phyloP scores from a whole-genome alignment of 345 rosid species.

The Gossypium ekmanianum region DNA sequence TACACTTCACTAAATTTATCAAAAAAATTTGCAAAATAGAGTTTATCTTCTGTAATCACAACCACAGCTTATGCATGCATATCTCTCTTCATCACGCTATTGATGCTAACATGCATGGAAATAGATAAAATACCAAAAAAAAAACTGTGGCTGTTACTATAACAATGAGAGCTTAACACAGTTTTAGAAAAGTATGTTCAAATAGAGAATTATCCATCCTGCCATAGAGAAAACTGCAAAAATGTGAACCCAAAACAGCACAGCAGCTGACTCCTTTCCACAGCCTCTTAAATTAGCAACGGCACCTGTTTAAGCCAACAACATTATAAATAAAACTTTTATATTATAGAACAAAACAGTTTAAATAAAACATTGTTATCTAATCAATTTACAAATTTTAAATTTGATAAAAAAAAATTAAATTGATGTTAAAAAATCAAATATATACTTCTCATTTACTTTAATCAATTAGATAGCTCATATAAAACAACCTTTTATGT shows the following conservation, averaged over 20 bases:
- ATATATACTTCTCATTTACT: background rate
- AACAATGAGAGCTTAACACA: background rate
- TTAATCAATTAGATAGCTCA: background rate
- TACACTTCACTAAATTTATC: background rate
- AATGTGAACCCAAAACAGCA: slow-evolving; percentile 96
- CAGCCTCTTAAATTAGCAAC: slow-evolving; percentile 94
- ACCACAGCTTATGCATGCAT: background rate
- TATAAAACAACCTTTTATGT: background rate
- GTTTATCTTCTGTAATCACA: background rate
- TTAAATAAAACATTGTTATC: background rate
- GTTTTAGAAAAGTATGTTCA: slow-evolving; percentile 68
- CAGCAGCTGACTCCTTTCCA: slow-evolving; percentile 95
- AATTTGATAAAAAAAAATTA: background rate
- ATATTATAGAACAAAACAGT: background rate
- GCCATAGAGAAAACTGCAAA: slow-evolving; percentile 92
- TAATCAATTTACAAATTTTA: background rate
- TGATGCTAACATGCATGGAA: background rate
- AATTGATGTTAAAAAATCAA: background rate
- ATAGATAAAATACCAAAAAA: background rate
- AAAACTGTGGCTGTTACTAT: too few relatives aligned
- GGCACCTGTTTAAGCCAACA: slow-evolving; percentile 50
- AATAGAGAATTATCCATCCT: slow-evolving; percentile 84
- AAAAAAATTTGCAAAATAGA: background rate
- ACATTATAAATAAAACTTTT: too few relatives aligned
- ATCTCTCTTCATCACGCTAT: background rate